Conservation (phyloP, 2,329 filamentous ascomycete species). For the Didymella sp. region DNA sequence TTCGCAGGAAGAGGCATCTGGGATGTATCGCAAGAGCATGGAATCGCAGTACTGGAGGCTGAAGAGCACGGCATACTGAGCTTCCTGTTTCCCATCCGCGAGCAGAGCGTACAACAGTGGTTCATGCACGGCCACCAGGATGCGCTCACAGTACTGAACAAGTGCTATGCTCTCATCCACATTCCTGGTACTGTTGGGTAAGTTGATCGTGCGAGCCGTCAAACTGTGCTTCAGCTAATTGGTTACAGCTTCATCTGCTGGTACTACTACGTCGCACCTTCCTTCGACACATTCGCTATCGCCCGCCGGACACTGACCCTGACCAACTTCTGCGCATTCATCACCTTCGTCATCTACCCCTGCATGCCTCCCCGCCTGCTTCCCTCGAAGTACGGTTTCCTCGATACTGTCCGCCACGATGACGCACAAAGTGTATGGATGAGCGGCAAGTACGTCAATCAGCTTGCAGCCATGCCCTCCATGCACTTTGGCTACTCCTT, state of each 20-base stretch:
- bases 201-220: conserved; percentile 32
- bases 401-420: conserved; percentile 57
- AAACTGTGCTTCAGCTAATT: not conserved
- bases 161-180: conserved; percentile 65
- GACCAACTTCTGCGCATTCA: conserved; percentile 62
- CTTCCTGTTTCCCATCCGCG: conserved; percentile 61
- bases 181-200: conserved; percentile 67
- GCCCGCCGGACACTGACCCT: conserved; percentile 57
- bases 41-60: conserved; percentile 62
- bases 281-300: conserved; percentile 53
- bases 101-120: conserved; percentile 63
- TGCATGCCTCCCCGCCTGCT: conserved; percentile 61
- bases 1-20: conserved; percentile 63
- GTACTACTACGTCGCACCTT: conserved; percentile 67
- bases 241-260: conserved; percentile 64
- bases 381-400: conserved; percentile 54
- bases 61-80: conserved; percentile 60
- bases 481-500: conserved; percentile 65
- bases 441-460: conserved; percentile 56
- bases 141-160: conserved; percentile 63
- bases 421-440: conserved; percentile 57
- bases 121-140: conserved; percentile 63
- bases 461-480: conserved; percentile 56
- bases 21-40: conserved; percentile 63
- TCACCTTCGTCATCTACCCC: conserved; percentile 60